Conservation (phyloP, 1,284 basidiomycete species). For the Flammula alnicola region DNA sequence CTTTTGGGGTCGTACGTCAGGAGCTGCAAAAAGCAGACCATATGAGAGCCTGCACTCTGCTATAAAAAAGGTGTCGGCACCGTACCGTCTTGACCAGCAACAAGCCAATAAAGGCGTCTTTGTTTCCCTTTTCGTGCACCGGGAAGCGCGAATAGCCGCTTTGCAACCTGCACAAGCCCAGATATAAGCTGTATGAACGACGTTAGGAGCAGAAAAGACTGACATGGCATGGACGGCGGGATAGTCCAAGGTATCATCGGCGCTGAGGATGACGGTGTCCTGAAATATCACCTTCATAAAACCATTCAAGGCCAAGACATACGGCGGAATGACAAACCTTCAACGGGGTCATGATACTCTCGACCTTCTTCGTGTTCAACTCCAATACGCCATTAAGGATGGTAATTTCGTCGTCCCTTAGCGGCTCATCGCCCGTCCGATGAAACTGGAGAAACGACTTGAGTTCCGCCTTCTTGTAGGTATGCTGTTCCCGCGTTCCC, state of each 20-base stretch:
- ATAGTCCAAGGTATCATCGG: constrained; percentile 84
- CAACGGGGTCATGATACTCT: constrained; percentile 88
- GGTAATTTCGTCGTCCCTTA: constrained; percentile 89
- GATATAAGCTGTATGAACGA: not conserved
- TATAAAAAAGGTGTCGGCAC: constrained; percentile 40
- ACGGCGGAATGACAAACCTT: constrained; percentile 26
- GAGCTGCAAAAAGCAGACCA: constrained; percentile 81
- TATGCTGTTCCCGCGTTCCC: constrained; percentile 72
- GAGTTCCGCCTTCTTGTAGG: constrained; percentile 91
- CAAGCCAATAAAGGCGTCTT: constrained; percentile 84
- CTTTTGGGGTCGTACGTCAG: constrained; percentile 92
- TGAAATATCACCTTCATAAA: constrained; percentile 4
- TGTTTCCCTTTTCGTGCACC: constrained; percentile 79
- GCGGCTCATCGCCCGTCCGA: constrained; percentile 83
- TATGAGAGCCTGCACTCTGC: constrained; percentile 81
- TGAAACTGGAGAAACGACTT: constrained; percentile 95
- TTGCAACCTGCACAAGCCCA: constrained; percentile 48
- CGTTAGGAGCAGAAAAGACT: constrained; percentile 26
- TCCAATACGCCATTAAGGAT: constrained; percentile 90
- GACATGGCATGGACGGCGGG: constrained; percentile 77
- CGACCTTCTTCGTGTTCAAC: constrained; percentile 82
- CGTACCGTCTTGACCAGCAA: constrained; percentile 83
- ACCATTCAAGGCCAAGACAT: not conserved
- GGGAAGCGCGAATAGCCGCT: constrained; percentile 96
- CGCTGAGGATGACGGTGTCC: constrained; percentile 80